Percentiles rank a stretch among this genome's conserved stretches.
Evolutionary conservation across 345 rosid species (phyloP).

Genomic region (Isatis tinctoria): DNA sequence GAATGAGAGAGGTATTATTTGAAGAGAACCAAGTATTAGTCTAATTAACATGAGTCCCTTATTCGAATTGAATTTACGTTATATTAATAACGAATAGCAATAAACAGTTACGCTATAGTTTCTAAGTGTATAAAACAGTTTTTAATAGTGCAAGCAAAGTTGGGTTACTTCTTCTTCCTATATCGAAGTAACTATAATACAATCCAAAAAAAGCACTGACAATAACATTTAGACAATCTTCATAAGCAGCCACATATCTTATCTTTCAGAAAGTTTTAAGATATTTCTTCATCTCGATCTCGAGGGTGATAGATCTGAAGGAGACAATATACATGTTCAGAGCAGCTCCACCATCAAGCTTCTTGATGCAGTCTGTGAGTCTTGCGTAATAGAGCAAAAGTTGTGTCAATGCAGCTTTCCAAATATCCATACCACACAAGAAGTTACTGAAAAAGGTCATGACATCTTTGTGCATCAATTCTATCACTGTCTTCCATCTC

Average conservation of each 20-base stretch:
- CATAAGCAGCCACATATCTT: not conserved
- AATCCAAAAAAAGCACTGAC: too few species aligned
- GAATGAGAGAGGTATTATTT: too few species aligned
- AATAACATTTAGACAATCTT: not conserved
- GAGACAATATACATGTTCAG: constrained; percentile 89
- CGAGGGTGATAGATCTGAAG: constrained; percentile 84
- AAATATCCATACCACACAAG: constrained; percentile 92
- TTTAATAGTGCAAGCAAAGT: too few species aligned
- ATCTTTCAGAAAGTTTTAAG: constrained; percentile 64
- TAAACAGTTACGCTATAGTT: too few species aligned
- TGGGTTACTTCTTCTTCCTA: too few species aligned
- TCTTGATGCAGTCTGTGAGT: constrained; percentile 82
- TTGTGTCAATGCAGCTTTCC: constrained; percentile 93
- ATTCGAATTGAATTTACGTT: too few species aligned
- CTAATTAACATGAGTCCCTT: too few species aligned
- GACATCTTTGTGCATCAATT: constrained; percentile 95
- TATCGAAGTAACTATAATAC: too few species aligned
- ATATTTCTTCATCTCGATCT: constrained; percentile 65
- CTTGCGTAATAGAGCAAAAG: constrained; percentile 88
- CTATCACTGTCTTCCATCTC: constrained; percentile 89
- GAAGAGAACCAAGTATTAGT: too few species aligned
- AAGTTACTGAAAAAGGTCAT: constrained; percentile 94
- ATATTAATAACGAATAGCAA: too few species aligned
- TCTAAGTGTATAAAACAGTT: too few species aligned
- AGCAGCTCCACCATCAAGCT: constrained; percentile 59